Percentiles rank a stretch among this genome's conserved stretches.
Conservation (phyloP, 306 rosid species). For the Neltuma alba region DNA sequence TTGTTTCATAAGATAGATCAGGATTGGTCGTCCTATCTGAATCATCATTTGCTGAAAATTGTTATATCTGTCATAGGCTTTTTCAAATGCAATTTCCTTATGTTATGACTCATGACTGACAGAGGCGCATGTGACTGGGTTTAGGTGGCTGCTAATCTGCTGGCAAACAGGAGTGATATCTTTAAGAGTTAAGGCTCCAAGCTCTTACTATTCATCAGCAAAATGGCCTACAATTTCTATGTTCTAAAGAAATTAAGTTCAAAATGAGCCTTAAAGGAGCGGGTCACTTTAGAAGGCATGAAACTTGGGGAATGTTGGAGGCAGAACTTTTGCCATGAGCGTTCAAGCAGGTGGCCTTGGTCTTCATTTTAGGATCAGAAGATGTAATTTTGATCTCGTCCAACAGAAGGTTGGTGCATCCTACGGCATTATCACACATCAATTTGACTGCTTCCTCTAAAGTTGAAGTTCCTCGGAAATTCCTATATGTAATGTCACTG, state of each 20-base stretch:
- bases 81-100: too few species aligned
- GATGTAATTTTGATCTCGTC: slow-evolving; percentile 21
- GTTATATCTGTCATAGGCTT: too few species aligned
- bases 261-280: background rate
- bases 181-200: too few species aligned
- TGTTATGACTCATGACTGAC: too few species aligned
- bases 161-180: too few species aligned
- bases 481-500: slow-evolving; percentile 42
- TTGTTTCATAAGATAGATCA: too few species aligned
- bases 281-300: slow-evolving; percentile 30
- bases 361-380: background rate
- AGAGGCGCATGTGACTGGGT: too few species aligned
- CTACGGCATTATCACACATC: slow-evolving; percentile 17
- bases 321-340: slow-evolving; percentile 24
- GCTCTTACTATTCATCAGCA: background rate
- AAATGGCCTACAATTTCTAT: background rate
- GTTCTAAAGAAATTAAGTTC: background rate
- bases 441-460: slow-evolving; percentile 26
- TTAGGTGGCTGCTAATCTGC: too few species aligned
- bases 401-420: slow-evolving; percentile 41
- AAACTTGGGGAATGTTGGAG: slow-evolving; percentile 28
- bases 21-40: too few species aligned
- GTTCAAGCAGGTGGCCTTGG: slow-evolving; percentile 31
- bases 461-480: slow-evolving; percentile 48
- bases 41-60: too few species aligned